These are phyloP conservation scores for Copromyces sp. DNA, from an alignment of 495 filamentous ascomycete genomes.

Conservation along the genomic window DNA sequence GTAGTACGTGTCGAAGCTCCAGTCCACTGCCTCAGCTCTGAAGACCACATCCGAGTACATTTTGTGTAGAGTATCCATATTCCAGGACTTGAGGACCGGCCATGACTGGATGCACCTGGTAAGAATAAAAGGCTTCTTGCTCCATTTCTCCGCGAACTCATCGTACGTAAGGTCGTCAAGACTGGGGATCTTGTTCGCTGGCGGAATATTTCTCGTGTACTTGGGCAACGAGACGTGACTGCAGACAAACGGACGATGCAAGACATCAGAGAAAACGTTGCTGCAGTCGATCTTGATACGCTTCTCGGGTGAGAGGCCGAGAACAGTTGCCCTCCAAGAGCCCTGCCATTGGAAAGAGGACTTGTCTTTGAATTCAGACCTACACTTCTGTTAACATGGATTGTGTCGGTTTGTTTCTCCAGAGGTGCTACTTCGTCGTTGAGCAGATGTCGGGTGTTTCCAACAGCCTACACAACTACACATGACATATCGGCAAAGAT, in stretches of 20 bases:
- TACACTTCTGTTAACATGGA: constrained; percentile 9
- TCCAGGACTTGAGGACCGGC: constrained; percentile 73
- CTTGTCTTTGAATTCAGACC: constrained; percentile 13
- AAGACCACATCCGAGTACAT: constrained; percentile 60
- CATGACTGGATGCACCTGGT: constrained; percentile 75
- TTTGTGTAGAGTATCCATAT: constrained; percentile 48
- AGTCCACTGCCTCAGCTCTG: constrained; percentile 89
- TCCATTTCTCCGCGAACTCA: constrained; percentile 70
- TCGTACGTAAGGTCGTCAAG: constrained; percentile 56
- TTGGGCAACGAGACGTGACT: constrained; percentile 58
- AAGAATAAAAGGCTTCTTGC: constrained; percentile 76
- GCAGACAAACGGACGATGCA: constrained; percentile 89
- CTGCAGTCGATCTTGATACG: constrained; percentile 53
- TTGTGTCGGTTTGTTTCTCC: background rate
- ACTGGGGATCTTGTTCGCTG: constrained; percentile 59
- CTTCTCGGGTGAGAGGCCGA: constrained; percentile 46
- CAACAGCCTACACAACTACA: background rate
- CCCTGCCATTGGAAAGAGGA: constrained; percentile 61
- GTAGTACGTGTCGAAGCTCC: constrained; percentile 69
- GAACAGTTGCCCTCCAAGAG: constrained; percentile 75
- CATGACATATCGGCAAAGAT: background rate
- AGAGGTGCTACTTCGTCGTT: background rate
- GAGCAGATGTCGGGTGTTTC: background rate
- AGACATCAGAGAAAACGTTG: constrained; percentile 79
- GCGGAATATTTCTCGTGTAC: constrained; percentile 62